Evolutionary conservation across 495 filamentous ascomycete genomes (phyloP).

Genomic region (Tuber umbilicatum): DNA sequence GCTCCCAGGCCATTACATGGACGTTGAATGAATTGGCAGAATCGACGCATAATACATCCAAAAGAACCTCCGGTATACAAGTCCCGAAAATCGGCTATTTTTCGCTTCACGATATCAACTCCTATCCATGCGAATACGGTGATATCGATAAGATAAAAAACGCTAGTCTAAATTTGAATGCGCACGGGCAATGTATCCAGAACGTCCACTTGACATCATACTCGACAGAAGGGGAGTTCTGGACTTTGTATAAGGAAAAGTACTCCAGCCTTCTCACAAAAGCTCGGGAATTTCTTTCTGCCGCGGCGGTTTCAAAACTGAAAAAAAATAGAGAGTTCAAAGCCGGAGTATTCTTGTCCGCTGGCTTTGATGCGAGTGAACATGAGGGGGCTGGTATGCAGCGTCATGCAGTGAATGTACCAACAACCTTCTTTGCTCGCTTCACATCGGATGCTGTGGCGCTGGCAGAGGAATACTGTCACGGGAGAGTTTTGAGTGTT

Average conservation of each 20-base stretch:
- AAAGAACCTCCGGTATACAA: constrained; percentile 57
- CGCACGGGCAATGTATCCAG: constrained; percentile 87
- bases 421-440: constrained; percentile 89
- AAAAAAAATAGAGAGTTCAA: constrained; percentile 56
- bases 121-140: constrained; percentile 85
- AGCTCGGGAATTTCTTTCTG: constrained; percentile 64
- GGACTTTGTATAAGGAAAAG: constrained; percentile 70
- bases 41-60: constrained; percentile 56
- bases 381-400: constrained; percentile 92
- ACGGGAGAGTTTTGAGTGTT: constrained; percentile 83
- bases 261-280: constrained; percentile 73
- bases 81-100: constrained; percentile 71
- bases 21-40: constrained; percentile 62
- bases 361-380: constrained; percentile 94
- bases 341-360: constrained; percentile 86
- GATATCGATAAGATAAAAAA: constrained; percentile 84
- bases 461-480: constrained; percentile 75
- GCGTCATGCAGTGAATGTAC: constrained; percentile 86
- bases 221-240: constrained; percentile 75
- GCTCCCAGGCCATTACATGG: constrained; percentile 89
- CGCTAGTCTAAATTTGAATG: constrained; percentile 85
- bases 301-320: constrained; percentile 50
- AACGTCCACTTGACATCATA: constrained; percentile 91
- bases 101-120: constrained; percentile 95
- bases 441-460: constrained; percentile 77